These are phyloP conservation scores for Penicillium silybi DNA, from an alignment of 495 filamentous ascomycete species.

Conservation along the genomic window DNA sequence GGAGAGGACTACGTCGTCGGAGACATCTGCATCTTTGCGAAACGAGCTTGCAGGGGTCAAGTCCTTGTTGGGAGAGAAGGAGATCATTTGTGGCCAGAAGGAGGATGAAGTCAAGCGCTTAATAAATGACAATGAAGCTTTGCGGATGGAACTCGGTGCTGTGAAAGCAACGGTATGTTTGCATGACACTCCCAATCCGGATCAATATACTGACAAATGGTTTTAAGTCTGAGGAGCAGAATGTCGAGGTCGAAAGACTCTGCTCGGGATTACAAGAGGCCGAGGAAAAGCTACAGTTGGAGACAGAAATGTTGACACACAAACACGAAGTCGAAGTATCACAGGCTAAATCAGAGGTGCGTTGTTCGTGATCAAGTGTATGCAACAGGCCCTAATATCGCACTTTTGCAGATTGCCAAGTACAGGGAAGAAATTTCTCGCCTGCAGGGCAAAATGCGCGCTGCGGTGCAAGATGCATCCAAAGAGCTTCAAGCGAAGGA, in stretches of 20 bases:
- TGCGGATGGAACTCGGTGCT: slow-evolving; percentile 14
- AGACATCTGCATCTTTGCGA: slow-evolving; percentile 12
- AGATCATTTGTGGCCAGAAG: slow-evolving; percentile 17
- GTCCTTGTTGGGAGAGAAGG: slow-evolving; percentile 14
- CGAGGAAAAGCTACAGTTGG: slow-evolving; percentile 17
- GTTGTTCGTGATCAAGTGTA: neutral
- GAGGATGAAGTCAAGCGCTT: slow-evolving; percentile 26
- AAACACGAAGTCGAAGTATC: slow-evolving; percentile 17
- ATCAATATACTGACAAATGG: slow-evolving; percentile 6
- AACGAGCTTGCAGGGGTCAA: slow-evolving; percentile 17
- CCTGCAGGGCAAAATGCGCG: slow-evolving; percentile 26
- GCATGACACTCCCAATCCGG: too few relatives aligned
- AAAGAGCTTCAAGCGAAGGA: slow-evolving; percentile 35
- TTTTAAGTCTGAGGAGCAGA: slow-evolving; percentile 21
- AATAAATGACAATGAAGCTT: slow-evolving; percentile 14
- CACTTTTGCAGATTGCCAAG: slow-evolving; percentile 13
- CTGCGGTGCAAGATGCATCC: slow-evolving; percentile 17
- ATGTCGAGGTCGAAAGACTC: slow-evolving; percentile 19
- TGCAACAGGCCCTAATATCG: neutral
- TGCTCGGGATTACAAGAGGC: slow-evolving; percentile 16
- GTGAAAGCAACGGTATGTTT: slow-evolving; percentile 29
- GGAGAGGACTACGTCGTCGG: slow-evolving; percentile 14
- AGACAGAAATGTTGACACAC: slow-evolving; percentile 15
- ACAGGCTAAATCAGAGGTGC: slow-evolving; percentile 23
- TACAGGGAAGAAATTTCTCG: slow-evolving; percentile 23